Base-by-base conservation (phyloP, 2,329 filamentous ascomycete genomes). In the Diaporthe citrichinensis region DNA sequence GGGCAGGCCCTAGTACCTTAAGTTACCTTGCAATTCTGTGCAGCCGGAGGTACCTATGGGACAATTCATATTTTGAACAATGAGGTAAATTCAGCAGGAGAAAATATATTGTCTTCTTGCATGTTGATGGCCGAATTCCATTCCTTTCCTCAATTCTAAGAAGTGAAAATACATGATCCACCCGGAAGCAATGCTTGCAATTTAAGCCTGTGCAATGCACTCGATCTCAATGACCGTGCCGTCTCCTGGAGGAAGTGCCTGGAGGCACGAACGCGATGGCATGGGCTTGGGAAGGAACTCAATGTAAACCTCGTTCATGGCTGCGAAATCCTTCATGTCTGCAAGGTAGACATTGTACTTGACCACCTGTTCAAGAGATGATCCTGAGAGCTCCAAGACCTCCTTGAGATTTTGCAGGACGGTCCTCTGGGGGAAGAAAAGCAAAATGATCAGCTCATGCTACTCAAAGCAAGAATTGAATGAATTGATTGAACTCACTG, bases 181-280 rank as follows among this genome's bases (percentile, higher is more conserved):
- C 5, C 44, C n/a, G 20, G 6, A 51, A 67, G 12, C 20, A 71
- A 36, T 31, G 23, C 15, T 36, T 12, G 23, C 34, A 41, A 55
- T 41, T 57, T 77, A 84, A 73, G 75, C 84, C 77, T 85, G 84
- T 5, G 85, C 85, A 79, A 86, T 86, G 78, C 85, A 86, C 76
- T 86, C 84, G 77, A 86, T 86, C 81, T 86, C 85, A 78, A 86
- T 85, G 12, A 85, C 84, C 17, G 85, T 86, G 2, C 84, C 83
- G 4, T 82, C 79, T 7, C 84, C 84, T 31, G 84, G 84, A 34
- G 84, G 78, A 23, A 85, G 74, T 4, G 84, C 84, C 79, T 86
- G 84, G 2, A 86, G 79, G 61, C 84, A 86, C 10, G 85, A 85
- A 14, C 85, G 80, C 9, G 84, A 84, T 25, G 85, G 85, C 84